These are phyloP conservation scores for Aspergillus neotritici DNA, from an alignment of 2,329 filamentous ascomycete genomes.

Conservation along the genomic window DNA sequence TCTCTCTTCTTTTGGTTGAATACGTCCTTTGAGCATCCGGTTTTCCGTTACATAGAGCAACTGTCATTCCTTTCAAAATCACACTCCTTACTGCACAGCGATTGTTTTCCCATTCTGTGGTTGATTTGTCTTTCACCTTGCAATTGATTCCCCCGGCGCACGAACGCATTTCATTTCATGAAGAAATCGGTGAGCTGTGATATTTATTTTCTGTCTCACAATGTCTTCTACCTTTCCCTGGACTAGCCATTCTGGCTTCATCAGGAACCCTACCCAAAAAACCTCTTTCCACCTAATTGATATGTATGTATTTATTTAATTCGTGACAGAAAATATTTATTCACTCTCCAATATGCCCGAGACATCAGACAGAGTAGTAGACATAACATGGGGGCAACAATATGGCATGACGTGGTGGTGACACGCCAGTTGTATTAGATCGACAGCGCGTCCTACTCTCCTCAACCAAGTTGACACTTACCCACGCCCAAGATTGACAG, in stretches of 20 bases:
- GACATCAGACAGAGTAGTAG: no score
- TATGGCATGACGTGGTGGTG: no score
- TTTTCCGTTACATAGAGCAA: constrained; percentile 12
- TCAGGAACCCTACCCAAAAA: constrained; percentile 5
- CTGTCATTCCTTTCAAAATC: constrained; percentile 16
- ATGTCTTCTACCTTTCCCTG: constrained; percentile 9
- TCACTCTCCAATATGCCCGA: background rate
- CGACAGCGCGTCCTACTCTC: no score
- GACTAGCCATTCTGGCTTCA: constrained; percentile 3
- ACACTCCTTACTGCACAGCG: constrained; percentile 14
- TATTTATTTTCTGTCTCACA: constrained; percentile 12
- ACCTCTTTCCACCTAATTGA: constrained; percentile 8
- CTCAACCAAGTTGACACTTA: no score
- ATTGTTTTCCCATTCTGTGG: constrained; percentile 17
- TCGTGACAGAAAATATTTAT: constrained; percentile 12
- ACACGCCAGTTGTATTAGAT: no score
- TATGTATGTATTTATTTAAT: constrained; percentile 24
- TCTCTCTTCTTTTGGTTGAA: constrained; percentile 15
- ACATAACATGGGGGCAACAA: no score
- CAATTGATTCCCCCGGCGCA: constrained; percentile 14
- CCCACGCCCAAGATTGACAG: no score
- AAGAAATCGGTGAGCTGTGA: constrained; percentile 7
- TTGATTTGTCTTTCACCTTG: constrained; percentile 12
- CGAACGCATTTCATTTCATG: constrained; percentile 11
- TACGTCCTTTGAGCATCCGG: constrained; percentile 5